Percentiles rank a stretch among this genome's conserved stretches.
phyloP scores from a whole-genome alignment of 2,329 filamentous ascomycete genomes.

The Triangularia setosa region DNA sequence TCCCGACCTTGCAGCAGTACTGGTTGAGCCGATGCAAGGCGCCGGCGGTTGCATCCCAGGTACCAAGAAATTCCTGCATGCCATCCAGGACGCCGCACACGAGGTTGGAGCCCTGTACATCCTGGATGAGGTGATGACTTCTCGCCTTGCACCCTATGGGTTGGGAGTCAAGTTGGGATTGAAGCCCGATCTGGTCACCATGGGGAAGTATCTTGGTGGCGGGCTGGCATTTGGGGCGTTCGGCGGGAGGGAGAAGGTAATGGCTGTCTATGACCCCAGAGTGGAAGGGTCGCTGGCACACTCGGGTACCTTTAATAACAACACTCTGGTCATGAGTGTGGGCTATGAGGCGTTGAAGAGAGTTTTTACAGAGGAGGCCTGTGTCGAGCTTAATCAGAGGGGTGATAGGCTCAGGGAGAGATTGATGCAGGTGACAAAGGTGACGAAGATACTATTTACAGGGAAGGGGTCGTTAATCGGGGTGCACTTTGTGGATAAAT shows the following conservation, averaged over 20 bases:
- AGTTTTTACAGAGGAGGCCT: conserved; percentile 29
- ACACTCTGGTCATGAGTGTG: conserved; percentile 47
- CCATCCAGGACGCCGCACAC: conserved; percentile 43
- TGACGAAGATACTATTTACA: conserved; percentile 27
- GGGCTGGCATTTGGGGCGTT: conserved; percentile 58
- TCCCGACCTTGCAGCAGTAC: conserved; percentile 52
- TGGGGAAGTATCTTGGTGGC: conserved; percentile 59
- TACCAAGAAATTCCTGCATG: conserved; percentile 46
- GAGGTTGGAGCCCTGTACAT: conserved; percentile 56
- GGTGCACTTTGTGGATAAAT: conserved; percentile 30
- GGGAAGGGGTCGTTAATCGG: conserved; percentile 27
- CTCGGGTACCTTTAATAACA: conserved; percentile 62
- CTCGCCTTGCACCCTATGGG: conserved; percentile 51
- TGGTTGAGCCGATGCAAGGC: conserved; percentile 65
- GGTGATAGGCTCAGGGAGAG: conserved; percentile 27
- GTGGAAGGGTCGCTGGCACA: conserved; percentile 41
- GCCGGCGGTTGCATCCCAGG: conserved; percentile 55
- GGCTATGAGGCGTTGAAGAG: conserved; percentile 35
- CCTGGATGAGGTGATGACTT: conserved; percentile 70
- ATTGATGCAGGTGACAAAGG: conserved; percentile 18
- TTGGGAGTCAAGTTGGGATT: conserved; percentile 41
- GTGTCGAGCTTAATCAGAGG: conserved; percentile 24
- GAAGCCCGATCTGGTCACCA: conserved; percentile 50
- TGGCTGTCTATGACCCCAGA: conserved; percentile 49
- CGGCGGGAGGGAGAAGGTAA: conserved; percentile 48